These are phyloP conservation scores for Phytophthora nicotianae DNA, from an alignment of 352 stramenopile species.

Conservation along the genomic window DNA sequence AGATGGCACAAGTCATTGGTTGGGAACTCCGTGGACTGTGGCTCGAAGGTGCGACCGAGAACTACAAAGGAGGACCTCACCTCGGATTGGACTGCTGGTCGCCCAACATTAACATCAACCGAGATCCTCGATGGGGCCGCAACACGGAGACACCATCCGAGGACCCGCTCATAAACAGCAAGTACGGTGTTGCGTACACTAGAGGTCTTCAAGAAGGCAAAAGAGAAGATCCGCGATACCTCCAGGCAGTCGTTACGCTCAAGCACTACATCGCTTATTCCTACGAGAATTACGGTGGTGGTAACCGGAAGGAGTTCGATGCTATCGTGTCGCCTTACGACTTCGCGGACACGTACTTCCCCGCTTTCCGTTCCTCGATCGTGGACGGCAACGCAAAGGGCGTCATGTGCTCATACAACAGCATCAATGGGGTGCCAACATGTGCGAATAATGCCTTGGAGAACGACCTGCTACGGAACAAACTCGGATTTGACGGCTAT, in stretches of 20 bases:
- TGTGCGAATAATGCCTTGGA: constrained; percentile 82
- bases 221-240: constrained; percentile 37
- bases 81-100: constrained; percentile 91
- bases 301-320: constrained; percentile 84
- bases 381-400: constrained; percentile 34
- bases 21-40: constrained; percentile 67
- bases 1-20: constrained; percentile 84
- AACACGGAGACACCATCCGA: constrained; percentile 93
- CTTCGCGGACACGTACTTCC: constrained; percentile 91
- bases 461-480: constrained; percentile 61
- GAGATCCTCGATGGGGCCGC: constrained; percentile 92
- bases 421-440: constrained; percentile 90
- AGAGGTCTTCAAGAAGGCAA: constrained; percentile 52
- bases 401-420: constrained; percentile 97
- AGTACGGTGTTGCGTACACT: constrained; percentile 3
- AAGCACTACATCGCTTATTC: constrained; percentile 95
- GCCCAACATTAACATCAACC: constrained; percentile 94
- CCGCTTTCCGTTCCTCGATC: constrained; percentile 82
- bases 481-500: constrained; percentile 90
- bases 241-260: constrained; percentile 87
- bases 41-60: constrained; percentile 65
- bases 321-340: constrained; percentile 87
- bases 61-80: constrained; percentile 56
- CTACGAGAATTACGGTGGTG: constrained; percentile 61
- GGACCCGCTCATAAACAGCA: constrained; percentile 87